These are phyloP conservation scores for Flaveria floridana DNA, from an alignment of 140 eudicot genomes.

Conservation along the genomic window DNA sequence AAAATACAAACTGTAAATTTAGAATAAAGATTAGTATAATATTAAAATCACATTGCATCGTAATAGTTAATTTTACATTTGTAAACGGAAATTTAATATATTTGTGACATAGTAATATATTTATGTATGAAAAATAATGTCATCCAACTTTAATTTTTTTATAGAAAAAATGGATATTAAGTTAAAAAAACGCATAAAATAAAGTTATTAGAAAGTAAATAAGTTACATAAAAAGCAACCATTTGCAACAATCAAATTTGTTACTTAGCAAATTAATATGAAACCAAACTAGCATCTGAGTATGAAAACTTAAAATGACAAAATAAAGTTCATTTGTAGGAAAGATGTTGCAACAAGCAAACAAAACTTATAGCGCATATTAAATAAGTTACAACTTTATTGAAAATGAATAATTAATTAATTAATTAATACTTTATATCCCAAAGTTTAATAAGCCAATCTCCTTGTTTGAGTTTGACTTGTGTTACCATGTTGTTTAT, in stretches of 20 bases:
- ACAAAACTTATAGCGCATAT: slow-evolving; percentile 21
- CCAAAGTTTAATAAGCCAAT: slow-evolving; percentile 27
- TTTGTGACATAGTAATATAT: not conserved
- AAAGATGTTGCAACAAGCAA: slow-evolving; percentile 33
- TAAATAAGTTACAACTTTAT: slow-evolving; percentile 22
- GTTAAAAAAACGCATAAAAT: not conserved
- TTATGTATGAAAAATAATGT: not conserved
- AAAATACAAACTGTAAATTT: not conserved
- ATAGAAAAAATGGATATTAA: not conserved
- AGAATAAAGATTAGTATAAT: not conserved
- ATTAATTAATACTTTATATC: slow-evolving; percentile 5
- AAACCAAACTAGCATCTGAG: slow-evolving; percentile 20
- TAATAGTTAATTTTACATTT: not conserved
- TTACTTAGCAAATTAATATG: not conserved
- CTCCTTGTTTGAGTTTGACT: slow-evolving; percentile 43
- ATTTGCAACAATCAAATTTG: not conserved
- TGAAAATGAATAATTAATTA: slow-evolving; percentile 9
- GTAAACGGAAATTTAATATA: not conserved
- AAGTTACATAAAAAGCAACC: not conserved
- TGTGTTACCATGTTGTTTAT: slow-evolving; percentile 32
- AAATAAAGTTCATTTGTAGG: slow-evolving; percentile 2
- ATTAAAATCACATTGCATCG: not conserved
- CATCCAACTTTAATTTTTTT: not conserved
- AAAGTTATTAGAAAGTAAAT: not conserved
- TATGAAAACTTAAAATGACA: slow-evolving; percentile 20